phyloP scores from a whole-genome alignment of 805 yeast genomes.

The Candida verbasci region DNA sequence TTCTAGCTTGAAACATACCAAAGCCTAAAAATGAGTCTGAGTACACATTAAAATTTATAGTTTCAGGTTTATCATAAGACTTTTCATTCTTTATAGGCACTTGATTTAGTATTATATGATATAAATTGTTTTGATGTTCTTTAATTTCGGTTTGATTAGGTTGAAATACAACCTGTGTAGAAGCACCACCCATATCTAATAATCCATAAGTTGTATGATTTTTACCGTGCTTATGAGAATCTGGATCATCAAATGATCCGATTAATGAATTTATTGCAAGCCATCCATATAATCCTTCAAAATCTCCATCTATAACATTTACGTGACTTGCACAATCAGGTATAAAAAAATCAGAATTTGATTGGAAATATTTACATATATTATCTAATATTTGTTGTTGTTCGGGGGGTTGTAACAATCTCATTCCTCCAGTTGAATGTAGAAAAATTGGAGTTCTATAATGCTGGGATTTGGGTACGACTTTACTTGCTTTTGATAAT shows the following conservation, averaged over 20 bases:
- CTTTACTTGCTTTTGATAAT: slow-evolving; percentile 42
- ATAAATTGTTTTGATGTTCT: slow-evolving; percentile 45
- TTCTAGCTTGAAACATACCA: slow-evolving; percentile 56
- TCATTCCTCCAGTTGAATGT: slow-evolving; percentile 70
- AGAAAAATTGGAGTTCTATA: slow-evolving; percentile 61
- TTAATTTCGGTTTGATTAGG: slow-evolving; percentile 45
- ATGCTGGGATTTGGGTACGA: slow-evolving; percentile 59
- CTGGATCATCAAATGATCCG: slow-evolving; percentile 39
- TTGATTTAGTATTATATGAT: slow-evolving; percentile 39
- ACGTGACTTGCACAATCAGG: slow-evolving; percentile 62
- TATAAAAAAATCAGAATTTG: slow-evolving; percentile 46
- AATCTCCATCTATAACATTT: slow-evolving; percentile 58
- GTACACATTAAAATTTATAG: slow-evolving; percentile 38
- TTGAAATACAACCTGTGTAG: slow-evolving; percentile 61
- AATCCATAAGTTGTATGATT: slow-evolving; percentile 51
- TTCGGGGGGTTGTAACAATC: slow-evolving; percentile 50
- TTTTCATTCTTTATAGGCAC: slow-evolving; percentile 19
- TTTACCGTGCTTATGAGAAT: slow-evolving; percentile 37
- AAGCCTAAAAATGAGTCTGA: slow-evolving; percentile 57
- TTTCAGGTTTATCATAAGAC: too few species aligned
- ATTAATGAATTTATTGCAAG: slow-evolving; percentile 54
- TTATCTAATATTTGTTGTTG: slow-evolving; percentile 42
- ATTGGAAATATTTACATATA: slow-evolving; percentile 47
- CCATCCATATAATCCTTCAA: slow-evolving; percentile 69
- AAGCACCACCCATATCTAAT: slow-evolving; percentile 62